Evolutionary conservation across 352 stramenopile genomes (phyloP).

Genomic region (Phytophthora macrochlamydospora): DNA sequence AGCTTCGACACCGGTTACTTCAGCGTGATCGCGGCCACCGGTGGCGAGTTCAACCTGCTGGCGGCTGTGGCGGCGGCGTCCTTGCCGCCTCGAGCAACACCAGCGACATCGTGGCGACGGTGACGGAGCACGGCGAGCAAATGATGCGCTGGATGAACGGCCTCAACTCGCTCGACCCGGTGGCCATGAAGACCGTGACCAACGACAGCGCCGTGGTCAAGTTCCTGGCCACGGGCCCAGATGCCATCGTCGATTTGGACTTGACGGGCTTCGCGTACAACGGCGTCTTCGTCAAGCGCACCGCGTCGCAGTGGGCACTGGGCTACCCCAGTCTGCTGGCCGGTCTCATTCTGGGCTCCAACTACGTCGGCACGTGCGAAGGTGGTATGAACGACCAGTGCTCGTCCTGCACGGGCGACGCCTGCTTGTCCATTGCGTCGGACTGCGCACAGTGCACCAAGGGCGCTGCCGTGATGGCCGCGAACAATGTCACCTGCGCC

Average conservation of each 20-base stretch:
- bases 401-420: conserved; percentile 37
- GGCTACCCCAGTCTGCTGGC: conserved; percentile 77
- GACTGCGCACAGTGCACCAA: conserved; percentile 46
- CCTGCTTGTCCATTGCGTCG: conserved; percentile 39
- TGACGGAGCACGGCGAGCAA: conserved; percentile 49
- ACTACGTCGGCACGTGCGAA: conserved; percentile 58
- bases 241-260: conserved; percentile 46
- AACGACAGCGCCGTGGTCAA: conserved; percentile 42
- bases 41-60: conserved; percentile 67
- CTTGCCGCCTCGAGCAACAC: conserved; percentile 31
- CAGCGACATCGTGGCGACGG: conserved; percentile 24
- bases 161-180: conserved; percentile 74
- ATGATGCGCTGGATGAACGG: conserved; percentile 83
- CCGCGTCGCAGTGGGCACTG: conserved; percentile 66
- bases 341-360: conserved; percentile 56
- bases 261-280: conserved; percentile 78
- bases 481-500: conserved; percentile 52
- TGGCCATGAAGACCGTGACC: conserved; percentile 65
- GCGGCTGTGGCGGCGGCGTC: conserved; percentile 45
- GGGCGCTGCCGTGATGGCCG: conserved; percentile 41
- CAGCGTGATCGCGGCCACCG: conserved; percentile 64
- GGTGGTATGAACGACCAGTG: conserved; percentile 50
- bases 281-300: conserved; percentile 65
- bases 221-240: conserved; percentile 38
- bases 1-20: conserved; percentile 72